Evolutionary conservation across 805 yeast species (phyloP).

Genomic region (Cyberlindnera euphorbiae): DNA sequence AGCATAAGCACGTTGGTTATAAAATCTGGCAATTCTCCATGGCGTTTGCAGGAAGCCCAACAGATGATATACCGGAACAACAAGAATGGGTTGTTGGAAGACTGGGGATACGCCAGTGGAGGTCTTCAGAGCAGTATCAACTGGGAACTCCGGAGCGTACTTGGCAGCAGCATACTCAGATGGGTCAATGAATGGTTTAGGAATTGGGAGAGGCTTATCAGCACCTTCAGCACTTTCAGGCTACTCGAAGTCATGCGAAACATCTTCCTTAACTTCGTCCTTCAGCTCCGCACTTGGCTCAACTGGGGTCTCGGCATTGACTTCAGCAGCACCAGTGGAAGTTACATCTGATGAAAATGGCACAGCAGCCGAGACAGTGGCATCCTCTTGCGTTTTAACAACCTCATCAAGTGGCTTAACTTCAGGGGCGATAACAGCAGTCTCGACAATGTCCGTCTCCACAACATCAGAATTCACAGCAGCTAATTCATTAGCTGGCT

Average conservation of each 20-base stretch:
- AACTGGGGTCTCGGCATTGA: background rate
- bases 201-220: conserved; percentile 40
- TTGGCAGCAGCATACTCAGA: conserved; percentile 48
- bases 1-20: conserved; percentile 66
- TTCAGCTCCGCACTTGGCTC: conserved; percentile 2
- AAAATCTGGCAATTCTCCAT: conserved; percentile 69
- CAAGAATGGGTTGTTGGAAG: conserved; percentile 74
- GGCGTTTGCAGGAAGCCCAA: conserved; percentile 79
- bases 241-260: conserved; percentile 12
- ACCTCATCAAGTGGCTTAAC: conserved; percentile 8
- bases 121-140: conserved; percentile 21
- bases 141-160: conserved; percentile 42
- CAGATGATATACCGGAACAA: conserved; percentile 70
- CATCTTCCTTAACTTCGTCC: conserved; percentile 7
- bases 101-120: conserved; percentile 45
- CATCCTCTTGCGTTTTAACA: conserved; percentile 11
- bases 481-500: background rate
- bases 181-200: conserved; percentile 59
- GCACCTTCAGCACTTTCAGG: conserved; percentile 1
- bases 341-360: too few relatives aligned
- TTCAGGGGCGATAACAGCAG: conserved; percentile 8
- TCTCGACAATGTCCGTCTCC: conserved; percentile 12
- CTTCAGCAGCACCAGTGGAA: background rate
- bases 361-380: too few relatives aligned
- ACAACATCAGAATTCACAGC: background rate